Evolutionary conservation across 2,329 filamentous ascomycete species (phyloP), one percentile per base, ranked within the genome.

Genomic region (Penicillium sp.): DNA sequence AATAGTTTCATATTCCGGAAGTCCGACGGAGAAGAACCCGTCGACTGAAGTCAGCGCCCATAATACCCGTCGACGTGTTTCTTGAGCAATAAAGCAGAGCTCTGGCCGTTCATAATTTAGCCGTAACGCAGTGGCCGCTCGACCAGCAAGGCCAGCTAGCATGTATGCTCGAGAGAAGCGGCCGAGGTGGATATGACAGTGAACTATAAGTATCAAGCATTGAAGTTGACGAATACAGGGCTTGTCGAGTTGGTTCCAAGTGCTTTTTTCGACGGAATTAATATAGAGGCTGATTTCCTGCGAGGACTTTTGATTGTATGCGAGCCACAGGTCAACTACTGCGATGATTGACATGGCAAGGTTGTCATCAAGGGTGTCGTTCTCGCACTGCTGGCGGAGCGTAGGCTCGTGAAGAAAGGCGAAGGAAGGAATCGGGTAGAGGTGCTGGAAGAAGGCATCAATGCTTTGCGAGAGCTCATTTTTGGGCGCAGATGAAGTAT

Each of bases 31-130:
- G 21, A 58, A 58, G 3, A 40, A 44, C 1, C 50, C 52, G n/a
- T 55, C 55, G 1, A 60, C 46, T 13, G 40, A 58, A 16, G 43
- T 58, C 8, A 60, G 42, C 11, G 55, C 48, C 58, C 58, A 60
- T 8, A 60, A 40, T 14, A 55, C 55, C 11, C 58, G 49, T 19
- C 58, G 52, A 10, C 58, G 48, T 18, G 50, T 58, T 45, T 60
- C 58, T 37, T 60, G 55, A 6, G 52, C 50, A 29, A 58, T 48
- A 5, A 51, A 52, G n/a, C 52, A 39, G 11, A 60, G 51, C 19
- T 60, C 52, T 1, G 48, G 52, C 11, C 51, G 50, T 10, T 60
- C 58, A 36, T 60, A 52, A 24, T 60, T 60, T 16, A 60, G 26
- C 14, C 58, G 40, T 21, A 58, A 45, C 13, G 52, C 55, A 29